Percentiles rank a stretch among this genome's conserved stretches.
These are phyloP conservation scores for Aspergillus quadricinctus DNA, from an alignment of 2,329 filamentous ascomycete genomes.

Conservation along the genomic window DNA sequence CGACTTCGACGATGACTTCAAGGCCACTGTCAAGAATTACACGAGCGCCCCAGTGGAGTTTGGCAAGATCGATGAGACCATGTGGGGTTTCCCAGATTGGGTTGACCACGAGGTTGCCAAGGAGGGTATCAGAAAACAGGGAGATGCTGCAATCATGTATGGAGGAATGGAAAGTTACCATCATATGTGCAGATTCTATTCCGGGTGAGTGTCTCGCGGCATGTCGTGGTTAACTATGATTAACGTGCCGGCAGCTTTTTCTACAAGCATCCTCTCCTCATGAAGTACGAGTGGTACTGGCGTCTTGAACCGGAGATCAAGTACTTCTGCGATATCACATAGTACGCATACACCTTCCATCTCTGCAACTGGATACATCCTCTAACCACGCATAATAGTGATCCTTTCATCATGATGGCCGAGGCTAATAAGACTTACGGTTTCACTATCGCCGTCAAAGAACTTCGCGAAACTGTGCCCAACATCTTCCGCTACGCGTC, in stretches of 20 bases:
- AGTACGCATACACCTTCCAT: slow-evolving; percentile 55
- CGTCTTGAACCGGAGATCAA: slow-evolving; percentile 98
- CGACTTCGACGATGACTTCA: slow-evolving; percentile 94
- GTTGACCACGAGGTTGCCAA: slow-evolving; percentile 88
- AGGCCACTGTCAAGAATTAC: slow-evolving; percentile 80
- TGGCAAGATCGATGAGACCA: slow-evolving; percentile 81
- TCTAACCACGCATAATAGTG: slow-evolving; percentile 51
- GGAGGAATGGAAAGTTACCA: slow-evolving; percentile 98
- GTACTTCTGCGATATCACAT: slow-evolving; percentile 99
- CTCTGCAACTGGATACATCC: background rate
- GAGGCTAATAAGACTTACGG: slow-evolving; percentile 95
- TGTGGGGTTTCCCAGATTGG: slow-evolving; percentile 98
- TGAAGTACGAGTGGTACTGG: slow-evolving; percentile 99
- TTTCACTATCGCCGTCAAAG: slow-evolving; percentile 98
- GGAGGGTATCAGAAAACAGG: slow-evolving; percentile 94
- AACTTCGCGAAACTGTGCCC: slow-evolving; percentile 93
- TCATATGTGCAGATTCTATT: slow-evolving; percentile 99
- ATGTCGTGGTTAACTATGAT: background rate
- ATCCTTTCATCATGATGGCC: slow-evolving; percentile 94
- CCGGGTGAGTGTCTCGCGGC: slow-evolving; percentile 62
- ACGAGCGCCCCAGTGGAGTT: slow-evolving; percentile 87
- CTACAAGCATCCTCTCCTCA: slow-evolving; percentile 90
- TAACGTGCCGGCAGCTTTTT: slow-evolving; percentile 63
- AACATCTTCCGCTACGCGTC: slow-evolving; percentile 99
- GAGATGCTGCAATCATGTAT: slow-evolving; percentile 97